Evolutionary conservation across 2,329 filamentous ascomycete genomes (phyloP), one percentile per base, ranked within the genome.

Genomic region (Davidsoniella eucalypti): DNA sequence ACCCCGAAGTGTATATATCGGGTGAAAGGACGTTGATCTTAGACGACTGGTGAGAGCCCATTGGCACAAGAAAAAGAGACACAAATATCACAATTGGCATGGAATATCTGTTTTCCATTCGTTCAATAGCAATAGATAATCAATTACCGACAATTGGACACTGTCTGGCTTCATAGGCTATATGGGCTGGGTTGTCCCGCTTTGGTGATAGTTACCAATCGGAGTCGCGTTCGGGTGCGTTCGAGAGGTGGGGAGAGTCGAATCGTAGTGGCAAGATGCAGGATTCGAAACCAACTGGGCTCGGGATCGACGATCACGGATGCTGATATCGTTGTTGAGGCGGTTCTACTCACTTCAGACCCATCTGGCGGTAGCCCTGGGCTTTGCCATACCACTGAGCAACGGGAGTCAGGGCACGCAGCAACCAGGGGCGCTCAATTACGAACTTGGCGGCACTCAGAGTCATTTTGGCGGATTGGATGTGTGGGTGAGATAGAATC

Each of bases 341-440:
- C 12, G 8, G 29, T 33, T 33, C 29, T 26, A 54, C 52, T 54
- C 50, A 94, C 87, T 75, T 84, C 69, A 95, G 75, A 62, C 90
- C 90, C 63, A 95, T 75, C 77, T 90, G 79, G 69, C 87, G 83
- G 77, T 95, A 94, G 65, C 90, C 90, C 60, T 88, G 76, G 61
- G 87, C 83, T 65, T 90, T 82, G 69, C 71, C 70, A 72, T 96
- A 96, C 87, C 87, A 94, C 63, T 80, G 76, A 67, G 88, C 78
- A 57, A 94, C 64, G 58, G 92, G 92, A 72, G 72, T 78, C 67
- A 96, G 70, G 48, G 52, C 52, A 49, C 52, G 52, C 44, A 54
- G 52, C 63, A 96, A 78, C 85, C 85, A 94, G 59, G 90, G 88
- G 62, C 87, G 81, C 73, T 83, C 83, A 64, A 79, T 64, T 64